Conservation (phyloP, 1,284 basidiomycete genomes). For the Cryptococcus hybrid region DNA sequence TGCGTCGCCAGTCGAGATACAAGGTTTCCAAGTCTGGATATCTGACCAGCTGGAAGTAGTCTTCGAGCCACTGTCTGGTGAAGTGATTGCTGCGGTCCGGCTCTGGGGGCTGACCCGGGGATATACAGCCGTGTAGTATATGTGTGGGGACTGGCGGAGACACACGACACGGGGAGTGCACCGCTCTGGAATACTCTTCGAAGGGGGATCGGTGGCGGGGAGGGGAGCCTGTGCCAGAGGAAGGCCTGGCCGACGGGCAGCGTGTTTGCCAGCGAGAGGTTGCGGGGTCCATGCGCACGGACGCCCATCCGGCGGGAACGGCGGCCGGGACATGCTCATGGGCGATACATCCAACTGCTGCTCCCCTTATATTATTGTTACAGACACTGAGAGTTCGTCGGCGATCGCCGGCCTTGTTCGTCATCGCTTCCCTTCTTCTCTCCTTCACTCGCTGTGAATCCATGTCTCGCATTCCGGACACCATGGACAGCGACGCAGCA, state of each 20-base stretch:
- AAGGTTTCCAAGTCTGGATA: constrained; percentile 52
- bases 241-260: constrained; percentile 50
- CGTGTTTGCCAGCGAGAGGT: constrained; percentile 45
- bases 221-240: constrained; percentile 43
- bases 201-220: not conserved
- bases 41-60: constrained; percentile 78
- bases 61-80: constrained; percentile 73
- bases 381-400: no score
- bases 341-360: no score
- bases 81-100: constrained; percentile 55
- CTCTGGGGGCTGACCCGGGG: constrained; percentile 42
- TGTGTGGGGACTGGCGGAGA: constrained; percentile 66
- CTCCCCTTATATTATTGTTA: no score
- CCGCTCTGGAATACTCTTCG: constrained; percentile 46
- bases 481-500: constrained; percentile 29
- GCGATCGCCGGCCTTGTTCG: no score
- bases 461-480: no score
- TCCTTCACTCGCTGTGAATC: no score
- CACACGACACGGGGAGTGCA: constrained; percentile 65
- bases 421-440: no score
- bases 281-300: constrained; percentile 24
- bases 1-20: constrained; percentile 70
- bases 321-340: constrained; percentile 22
- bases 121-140: constrained; percentile 72
- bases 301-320: constrained; percentile 39